A percentile compares a stretch with the other conserved stretches of the same genome.
Evolutionary conservation across 352 stramenopile species (phyloP).

Genomic region (Phytophthora parvispora): DNA sequence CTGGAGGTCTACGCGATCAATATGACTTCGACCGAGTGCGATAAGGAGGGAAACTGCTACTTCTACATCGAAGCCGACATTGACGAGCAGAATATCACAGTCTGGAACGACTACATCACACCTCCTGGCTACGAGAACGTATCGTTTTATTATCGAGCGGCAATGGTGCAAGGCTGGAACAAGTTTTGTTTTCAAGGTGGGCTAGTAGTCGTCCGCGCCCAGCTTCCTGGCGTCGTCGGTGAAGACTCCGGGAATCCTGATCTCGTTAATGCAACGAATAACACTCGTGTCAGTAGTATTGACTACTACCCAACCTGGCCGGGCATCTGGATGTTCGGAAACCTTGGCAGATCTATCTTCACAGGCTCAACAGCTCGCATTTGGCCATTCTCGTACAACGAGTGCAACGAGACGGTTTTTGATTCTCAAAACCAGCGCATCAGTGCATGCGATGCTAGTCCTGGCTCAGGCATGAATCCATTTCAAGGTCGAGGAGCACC

Average conservation of each 20-base stretch:
- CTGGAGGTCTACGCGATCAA: conserved; percentile 38
- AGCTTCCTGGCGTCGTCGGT: conserved; percentile 84
- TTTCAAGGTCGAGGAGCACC: conserved; percentile 91
- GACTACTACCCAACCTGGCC: conserved; percentile 46
- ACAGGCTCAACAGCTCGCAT: conserved; percentile 93
- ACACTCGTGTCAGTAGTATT: conserved; percentile 27
- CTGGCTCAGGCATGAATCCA: conserved; percentile 92
- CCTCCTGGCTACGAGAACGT: conserved; percentile 25
- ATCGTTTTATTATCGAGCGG: conserved; percentile 30
- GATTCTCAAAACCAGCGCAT: conserved; percentile 67
- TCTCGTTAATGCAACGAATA: conserved; percentile 27
- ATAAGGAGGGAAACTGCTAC: conserved; percentile 38
- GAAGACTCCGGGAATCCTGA: conserved; percentile 49
- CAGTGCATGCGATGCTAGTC: conserved; percentile 90
- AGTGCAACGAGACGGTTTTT: conserved; percentile 81
- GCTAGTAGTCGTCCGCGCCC: conserved; percentile 85
- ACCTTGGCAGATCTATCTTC: conserved; percentile 95
- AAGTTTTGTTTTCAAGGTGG: conserved; percentile 90
- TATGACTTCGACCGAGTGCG: conserved; percentile 36
- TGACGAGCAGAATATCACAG: conserved; percentile 42
- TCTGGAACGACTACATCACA: conserved; percentile 57
- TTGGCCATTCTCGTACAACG: conserved; percentile 96
- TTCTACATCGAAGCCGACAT: conserved; percentile 56
- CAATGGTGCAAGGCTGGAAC: conserved; percentile 67
- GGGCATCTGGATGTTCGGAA: conserved; percentile 59